Evolutionary conservation across 163 green algal species (phyloP), one percentile per base, ranked within the genome.

Genomic region (Scenedesmus sp.): DNA sequence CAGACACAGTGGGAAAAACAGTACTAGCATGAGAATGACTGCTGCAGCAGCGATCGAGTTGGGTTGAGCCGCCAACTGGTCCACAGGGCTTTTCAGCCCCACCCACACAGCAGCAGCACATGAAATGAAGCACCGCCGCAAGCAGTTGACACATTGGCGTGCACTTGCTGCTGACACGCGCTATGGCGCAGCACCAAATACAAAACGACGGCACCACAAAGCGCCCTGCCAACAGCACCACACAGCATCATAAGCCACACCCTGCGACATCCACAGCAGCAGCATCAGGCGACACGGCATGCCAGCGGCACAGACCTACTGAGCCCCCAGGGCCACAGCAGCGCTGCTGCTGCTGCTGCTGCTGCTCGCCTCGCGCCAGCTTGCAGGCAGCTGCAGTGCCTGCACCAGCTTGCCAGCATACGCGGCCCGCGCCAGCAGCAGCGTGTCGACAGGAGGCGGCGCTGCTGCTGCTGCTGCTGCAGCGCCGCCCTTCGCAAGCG

Each of bases 391-490:
- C 68, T 53, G 65, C 65, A 89, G 68, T 9, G 65, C 35, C 40
- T 44, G 53, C 1, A 83, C 68, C 1, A 89, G 65, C 65, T 83
- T 83, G 40, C 65, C 70, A 13, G 85, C 85, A 72, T 72, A 89
- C 3, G 20, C 65, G 9, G 9, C 26, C 3, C 46, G 72, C 37
- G 85, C 65, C 43, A 83, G 40, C 51, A 89, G 44, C 68, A 26
- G 24, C 13, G 30, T 68, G 70, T 89, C 85, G 1, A 30, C 30
- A 51, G 22, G 20, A 24, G 85, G 85, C 16, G 85, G 85, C 16
- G n/a, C 40, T 61, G 56, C 40, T 43, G 68, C 68, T 44, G 43
- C 79, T 40, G 79, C 79, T 59, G 79, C 79, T 40, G 79, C 79
- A 37, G 16, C 73, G 33, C 73, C 20, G 73, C 79, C 79, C 42